Base-by-base conservation (phyloP, 148 eudicot genomes). In the Drosera capensis region DNA sequence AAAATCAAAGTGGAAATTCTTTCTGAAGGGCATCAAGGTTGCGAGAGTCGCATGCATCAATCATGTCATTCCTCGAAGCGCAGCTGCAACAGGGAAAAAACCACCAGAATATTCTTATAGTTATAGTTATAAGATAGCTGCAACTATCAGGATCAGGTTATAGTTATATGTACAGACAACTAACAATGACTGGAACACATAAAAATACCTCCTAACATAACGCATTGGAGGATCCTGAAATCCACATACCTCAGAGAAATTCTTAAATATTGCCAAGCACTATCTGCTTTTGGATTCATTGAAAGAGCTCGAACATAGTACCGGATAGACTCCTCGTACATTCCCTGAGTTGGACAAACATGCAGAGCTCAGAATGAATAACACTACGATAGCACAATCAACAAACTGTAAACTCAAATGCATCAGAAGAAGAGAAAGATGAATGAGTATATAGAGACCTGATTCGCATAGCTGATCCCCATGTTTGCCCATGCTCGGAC, bases 401-500 rank as follows among this genome's bases (percentile, higher is more conserved):
- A 5, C 31, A 5, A 28, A 11, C 5, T 6, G 5, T 28, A 6
- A 28, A 28, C 5, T 28, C 5, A 11, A 9, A 34, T 2, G 3
- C 13, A 0, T 34, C n/a, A n/a, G n/a, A n/a, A n/a, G n/a, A n/a
- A n/a, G n/a, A n/a, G n/a, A 14, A 31, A 54, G 23, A 26, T 29
- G 14, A 7, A 14, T 37, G 30, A 12, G 42, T 20, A 51, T 8
- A 5, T 20, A 38, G 18, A 39, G 40, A 90, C 95, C 93, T 90
- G 95, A 60, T 90, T 90, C 59, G 99, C 99, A 58, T 78, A 85
- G 63, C 99, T 90, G 50, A 90, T 90, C 34, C 99, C 95, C 95
- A 90, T 84, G 65, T 90, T 90, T 42, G 95, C 95, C 99, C 99
- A 90, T 28, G 99, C 99, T 49, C 99, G 99, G 22, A 90, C 99